These are phyloP conservation scores for Fraxinus platypoda DNA, from an alignment of 305 asterid genomes.

Conservation along the genomic window DNA sequence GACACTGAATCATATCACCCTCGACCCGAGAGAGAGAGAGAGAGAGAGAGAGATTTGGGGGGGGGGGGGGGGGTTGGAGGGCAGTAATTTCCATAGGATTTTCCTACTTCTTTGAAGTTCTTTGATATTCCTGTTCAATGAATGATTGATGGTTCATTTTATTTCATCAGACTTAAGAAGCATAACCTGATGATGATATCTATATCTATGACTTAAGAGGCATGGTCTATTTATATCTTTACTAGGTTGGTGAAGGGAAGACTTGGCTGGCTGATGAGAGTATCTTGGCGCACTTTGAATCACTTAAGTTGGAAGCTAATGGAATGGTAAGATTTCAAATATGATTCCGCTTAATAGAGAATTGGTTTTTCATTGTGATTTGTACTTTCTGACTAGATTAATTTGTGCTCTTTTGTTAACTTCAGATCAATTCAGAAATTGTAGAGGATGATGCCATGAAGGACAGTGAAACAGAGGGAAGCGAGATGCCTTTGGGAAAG, in stretches of 20 bases:
- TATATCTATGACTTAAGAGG: neutral
- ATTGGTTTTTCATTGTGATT: slow-evolving; percentile 7
- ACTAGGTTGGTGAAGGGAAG: slow-evolving; percentile 64
- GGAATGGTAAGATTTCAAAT: slow-evolving; percentile 58
- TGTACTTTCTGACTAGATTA: slow-evolving; percentile 22
- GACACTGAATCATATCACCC: neutral
- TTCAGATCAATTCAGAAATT: slow-evolving; percentile 59
- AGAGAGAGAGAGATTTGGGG: no score
- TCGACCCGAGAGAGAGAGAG: neutral
- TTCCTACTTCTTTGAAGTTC: neutral
- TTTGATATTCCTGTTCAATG: neutral
- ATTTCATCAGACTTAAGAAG: neutral
- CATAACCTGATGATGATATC: slow-evolving; percentile 20
- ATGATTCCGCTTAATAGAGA: slow-evolving; percentile 4
- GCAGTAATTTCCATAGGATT: neutral
- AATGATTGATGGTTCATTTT: slow-evolving; percentile 7
- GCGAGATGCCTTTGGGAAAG: slow-evolving; percentile 92
- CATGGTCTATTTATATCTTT: neutral
- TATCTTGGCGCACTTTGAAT: slow-evolving; percentile 69
- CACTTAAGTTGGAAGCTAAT: slow-evolving; percentile 75
- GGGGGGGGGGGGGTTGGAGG: no score
- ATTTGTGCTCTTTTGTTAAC: slow-evolving; percentile 23
- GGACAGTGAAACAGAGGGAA: slow-evolving; percentile 91
- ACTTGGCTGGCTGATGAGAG: slow-evolving; percentile 93
- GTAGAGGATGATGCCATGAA: slow-evolving; percentile 74